Evolutionary conservation across 129 eudicot species (phyloP).

Genomic region (Mikania micrantha): DNA sequence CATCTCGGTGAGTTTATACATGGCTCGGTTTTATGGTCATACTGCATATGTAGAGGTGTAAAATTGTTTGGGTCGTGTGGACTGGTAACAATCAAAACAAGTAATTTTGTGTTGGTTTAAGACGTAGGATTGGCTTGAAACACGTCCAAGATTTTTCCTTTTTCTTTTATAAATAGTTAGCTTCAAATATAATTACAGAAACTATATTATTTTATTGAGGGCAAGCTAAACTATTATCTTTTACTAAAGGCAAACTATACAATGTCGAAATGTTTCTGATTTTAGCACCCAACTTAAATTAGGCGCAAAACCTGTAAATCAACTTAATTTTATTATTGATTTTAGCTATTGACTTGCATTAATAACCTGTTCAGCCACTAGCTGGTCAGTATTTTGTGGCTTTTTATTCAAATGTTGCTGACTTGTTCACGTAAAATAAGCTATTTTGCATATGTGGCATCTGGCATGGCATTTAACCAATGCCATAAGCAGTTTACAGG

Average conservation of each 20-base stretch:
- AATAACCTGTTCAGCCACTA: too few relatives aligned
- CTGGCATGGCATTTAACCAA: background rate
- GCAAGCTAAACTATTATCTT: background rate
- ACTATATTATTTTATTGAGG: background rate
- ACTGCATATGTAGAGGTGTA: background rate
- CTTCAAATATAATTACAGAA: background rate
- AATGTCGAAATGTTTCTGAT: background rate
- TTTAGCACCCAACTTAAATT: background rate
- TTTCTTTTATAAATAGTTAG: background rate
- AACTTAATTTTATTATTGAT: background rate
- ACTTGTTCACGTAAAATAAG: background rate
- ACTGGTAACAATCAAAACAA: background rate
- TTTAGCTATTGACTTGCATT: too few relatives aligned
- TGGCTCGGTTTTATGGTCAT: background rate
- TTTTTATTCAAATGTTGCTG: too few relatives aligned
- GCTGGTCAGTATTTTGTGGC: too few relatives aligned
- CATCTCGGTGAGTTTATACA: conserved; percentile 60
- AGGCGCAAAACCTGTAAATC: background rate
- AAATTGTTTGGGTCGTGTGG: background rate
- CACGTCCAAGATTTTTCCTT: background rate
- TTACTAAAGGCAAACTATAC: background rate
- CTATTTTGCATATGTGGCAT: background rate
- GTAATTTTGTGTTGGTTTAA: background rate
- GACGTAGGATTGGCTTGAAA: background rate
- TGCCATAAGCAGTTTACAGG: background rate